phyloP scores from a whole-genome alignment of 768 basidiomycete species.

The Coprinopsis marcescibilis region DNA sequence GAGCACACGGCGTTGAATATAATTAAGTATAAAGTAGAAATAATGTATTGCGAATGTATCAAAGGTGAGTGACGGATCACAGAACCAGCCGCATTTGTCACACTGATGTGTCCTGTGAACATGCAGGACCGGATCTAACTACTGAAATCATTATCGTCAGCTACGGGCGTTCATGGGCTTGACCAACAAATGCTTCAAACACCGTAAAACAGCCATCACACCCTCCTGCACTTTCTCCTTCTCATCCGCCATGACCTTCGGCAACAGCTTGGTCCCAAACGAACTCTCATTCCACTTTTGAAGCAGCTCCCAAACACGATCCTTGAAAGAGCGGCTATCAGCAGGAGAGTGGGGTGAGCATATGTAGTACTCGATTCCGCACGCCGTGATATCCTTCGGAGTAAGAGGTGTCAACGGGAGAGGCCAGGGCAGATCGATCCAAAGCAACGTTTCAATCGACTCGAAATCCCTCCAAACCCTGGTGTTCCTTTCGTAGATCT shows the following conservation, averaged over 20 bases:
- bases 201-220: background rate
- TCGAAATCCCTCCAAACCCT: background rate
- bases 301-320: background rate
- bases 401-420: background rate
- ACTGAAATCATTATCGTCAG: too few species aligned
- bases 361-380: background rate
- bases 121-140: too few species aligned
- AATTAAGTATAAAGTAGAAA: too few species aligned
- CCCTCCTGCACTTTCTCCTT: background rate
- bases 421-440: background rate
- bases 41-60: too few species aligned
- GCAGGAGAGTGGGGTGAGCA: background rate
- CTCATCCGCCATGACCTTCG: background rate
- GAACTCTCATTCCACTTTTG: background rate
- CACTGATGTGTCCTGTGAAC: too few species aligned
- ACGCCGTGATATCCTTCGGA: background rate
- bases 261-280: background rate
- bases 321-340: background rate
- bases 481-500: background rate
- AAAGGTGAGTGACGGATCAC: too few species aligned
- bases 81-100: too few species aligned
- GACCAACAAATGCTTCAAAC: background rate
- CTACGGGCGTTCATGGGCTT: too few species aligned
- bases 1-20: too few species aligned
- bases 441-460: background rate